A percentile compares a stretch with the other conserved stretches of the same genome.
Evolutionary conservation across 495 filamentous ascomycete species (phyloP).

Genomic region (Margaritispora aquatica): DNA sequence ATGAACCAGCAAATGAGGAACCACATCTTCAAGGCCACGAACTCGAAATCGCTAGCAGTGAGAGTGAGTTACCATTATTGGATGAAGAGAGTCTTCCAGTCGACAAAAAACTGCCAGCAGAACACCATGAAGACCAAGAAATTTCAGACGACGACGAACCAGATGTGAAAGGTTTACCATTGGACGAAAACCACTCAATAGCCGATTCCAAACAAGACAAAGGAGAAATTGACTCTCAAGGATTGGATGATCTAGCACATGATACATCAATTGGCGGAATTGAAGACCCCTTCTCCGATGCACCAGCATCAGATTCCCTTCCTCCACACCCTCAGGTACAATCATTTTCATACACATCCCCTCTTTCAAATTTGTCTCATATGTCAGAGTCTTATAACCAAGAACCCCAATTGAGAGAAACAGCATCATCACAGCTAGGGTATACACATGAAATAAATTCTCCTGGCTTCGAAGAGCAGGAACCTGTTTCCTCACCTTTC

Average conservation of each 20-base stretch:
- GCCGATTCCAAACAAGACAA: neutral
- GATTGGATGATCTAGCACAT: neutral
- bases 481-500: neutral
- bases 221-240: neutral
- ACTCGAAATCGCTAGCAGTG: too few species aligned
- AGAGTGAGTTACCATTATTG: too few species aligned
- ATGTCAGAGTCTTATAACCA: neutral
- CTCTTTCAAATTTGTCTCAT: neutral
- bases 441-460: neutral
- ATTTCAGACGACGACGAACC: too few species aligned
- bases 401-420: neutral
- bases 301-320: neutral
- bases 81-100: too few species aligned
- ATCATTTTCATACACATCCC: neutral
- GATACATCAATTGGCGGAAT: neutral
- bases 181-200: too few species aligned
- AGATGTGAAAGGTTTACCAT: too few species aligned
- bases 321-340: neutral
- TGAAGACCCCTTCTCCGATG: neutral
- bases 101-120: too few species aligned
- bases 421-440: neutral
- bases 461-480: neutral
- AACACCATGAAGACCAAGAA: too few species aligned
- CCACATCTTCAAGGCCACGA: too few species aligned
- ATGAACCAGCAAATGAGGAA: too few species aligned